Evolutionary conservation across 345 rosid species (phyloP).

Genomic region (Firmiana major): DNA sequence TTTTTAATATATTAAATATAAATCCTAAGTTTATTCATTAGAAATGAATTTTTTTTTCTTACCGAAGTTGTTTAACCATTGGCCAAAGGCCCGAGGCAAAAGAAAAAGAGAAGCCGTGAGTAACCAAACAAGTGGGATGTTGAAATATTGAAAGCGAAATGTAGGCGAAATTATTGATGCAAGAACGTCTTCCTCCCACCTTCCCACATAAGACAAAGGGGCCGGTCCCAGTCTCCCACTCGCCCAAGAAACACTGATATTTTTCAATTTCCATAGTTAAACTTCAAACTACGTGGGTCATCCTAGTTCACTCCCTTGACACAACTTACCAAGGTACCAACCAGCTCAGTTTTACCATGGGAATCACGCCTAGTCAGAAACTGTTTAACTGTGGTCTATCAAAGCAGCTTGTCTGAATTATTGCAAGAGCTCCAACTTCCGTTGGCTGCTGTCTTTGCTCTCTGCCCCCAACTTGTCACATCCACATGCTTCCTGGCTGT

Average conservation of each 20-base stretch:
- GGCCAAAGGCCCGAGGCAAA: not conserved
- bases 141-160: not conserved
- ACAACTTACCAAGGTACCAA: not conserved
- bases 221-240: not conserved
- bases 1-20: no score
- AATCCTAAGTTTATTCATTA: not conserved
- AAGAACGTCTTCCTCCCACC: not conserved
- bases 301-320: not conserved
- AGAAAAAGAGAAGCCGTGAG: not conserved
- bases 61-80: not conserved
- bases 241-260: not conserved
- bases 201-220: not conserved
- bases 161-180: not conserved
- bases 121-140: not conserved
- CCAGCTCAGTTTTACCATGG: not conserved
- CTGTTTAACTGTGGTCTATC: not conserved
- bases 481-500: conserved; percentile 14
- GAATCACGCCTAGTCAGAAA: not conserved
- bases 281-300: not conserved
- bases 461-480: conserved; percentile 11
- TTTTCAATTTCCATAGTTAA: not conserved
- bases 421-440: not conserved
- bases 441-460: not conserved
- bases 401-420: not conserved
- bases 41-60: not conserved